phyloP scores from a whole-genome alignment of 495 filamentous ascomycete genomes.

The Daldinia bambusicola region DNA sequence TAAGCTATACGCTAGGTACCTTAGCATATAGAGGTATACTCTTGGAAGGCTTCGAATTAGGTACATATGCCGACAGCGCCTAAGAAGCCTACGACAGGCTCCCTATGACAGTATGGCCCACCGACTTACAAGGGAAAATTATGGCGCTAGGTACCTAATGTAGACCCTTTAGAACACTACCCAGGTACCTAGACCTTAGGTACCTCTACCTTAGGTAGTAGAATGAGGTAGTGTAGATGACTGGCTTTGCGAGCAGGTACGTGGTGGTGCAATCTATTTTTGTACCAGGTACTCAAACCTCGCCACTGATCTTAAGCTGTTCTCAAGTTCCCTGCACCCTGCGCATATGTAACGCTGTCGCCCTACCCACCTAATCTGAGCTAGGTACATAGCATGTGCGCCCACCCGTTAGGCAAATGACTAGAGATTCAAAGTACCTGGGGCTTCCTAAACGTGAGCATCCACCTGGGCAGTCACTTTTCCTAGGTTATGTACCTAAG shows the following conservation, averaged over 20 bases:
- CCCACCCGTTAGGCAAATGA: constrained; percentile 38
- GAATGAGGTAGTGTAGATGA: constrained; percentile 23
- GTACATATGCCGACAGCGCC: background rate
- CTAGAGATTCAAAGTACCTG: constrained; percentile 25
- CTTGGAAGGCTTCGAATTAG: background rate
- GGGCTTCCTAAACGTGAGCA: background rate
- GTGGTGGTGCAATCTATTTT: constrained; percentile 18
- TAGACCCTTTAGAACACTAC: constrained; percentile 27
- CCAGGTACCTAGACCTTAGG: no score
- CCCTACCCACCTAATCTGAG: constrained; percentile 16
- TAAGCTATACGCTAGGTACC: constrained; percentile 14
- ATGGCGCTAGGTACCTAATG: background rate
- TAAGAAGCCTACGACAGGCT: background rate
- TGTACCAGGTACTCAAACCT: constrained; percentile 27
- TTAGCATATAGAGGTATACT: constrained; percentile 18
- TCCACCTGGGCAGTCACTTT: no score
- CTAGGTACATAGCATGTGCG: constrained; percentile 36
- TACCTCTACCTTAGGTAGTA: no score
- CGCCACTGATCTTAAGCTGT: constrained; percentile 1
- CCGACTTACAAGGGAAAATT: constrained; percentile 8
- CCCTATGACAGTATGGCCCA: background rate
- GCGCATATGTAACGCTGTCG: constrained; percentile 9
- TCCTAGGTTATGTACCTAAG: no score
- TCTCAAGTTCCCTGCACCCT: constrained; percentile 21
- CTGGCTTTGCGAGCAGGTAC: constrained; percentile 27